Evolutionary conservation across 768 basidiomycete genomes (phyloP).

Genomic region (Chalciporus piperatus): DNA sequence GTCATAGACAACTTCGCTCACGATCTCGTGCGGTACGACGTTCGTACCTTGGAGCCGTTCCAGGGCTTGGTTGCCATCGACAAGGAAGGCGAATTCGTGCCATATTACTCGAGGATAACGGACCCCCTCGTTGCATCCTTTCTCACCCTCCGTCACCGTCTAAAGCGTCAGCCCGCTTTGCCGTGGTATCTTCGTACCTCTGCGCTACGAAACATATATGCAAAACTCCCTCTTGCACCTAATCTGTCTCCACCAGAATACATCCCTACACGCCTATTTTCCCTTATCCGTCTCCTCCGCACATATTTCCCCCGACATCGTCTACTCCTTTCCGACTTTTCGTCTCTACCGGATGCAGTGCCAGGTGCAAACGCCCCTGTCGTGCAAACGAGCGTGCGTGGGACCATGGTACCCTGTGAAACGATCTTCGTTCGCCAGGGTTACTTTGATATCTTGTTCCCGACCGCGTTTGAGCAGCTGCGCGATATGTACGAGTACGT

Average conservation of each 20-base stretch:
- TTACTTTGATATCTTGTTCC: conserved; percentile 99
- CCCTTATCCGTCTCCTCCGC: conserved; percentile 79
- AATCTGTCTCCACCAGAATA: conserved; percentile 88
- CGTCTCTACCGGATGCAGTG: conserved; percentile 80
- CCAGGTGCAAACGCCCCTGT: conserved; percentile 72
- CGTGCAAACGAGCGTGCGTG: conserved; percentile 89
- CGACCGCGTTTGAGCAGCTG: conserved; percentile 81
- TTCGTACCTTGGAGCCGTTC: conserved; percentile 72
- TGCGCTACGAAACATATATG: conserved; percentile 60
- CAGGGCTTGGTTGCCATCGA: conserved; percentile 84
- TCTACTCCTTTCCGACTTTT: conserved; percentile 93
- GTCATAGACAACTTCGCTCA: conserved; percentile 99
- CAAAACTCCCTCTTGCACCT: conserved; percentile 79
- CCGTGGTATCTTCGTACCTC: conserved; percentile 54
- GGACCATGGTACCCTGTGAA: conserved; percentile 82
- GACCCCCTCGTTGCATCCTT: conserved; percentile 84
- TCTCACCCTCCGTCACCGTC: conserved; percentile 61
- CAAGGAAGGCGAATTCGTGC: conserved; percentile 76
- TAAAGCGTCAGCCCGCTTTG: conserved; percentile 58
- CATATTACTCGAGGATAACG: conserved; percentile 76
- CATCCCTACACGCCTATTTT: conserved; percentile 87
- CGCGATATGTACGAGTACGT: conserved; percentile 89
- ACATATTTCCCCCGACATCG: conserved; percentile 87
- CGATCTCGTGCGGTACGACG: conserved; percentile 89
- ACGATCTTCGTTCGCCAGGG: conserved; percentile 93